phyloP scores from a whole-genome alignment of 129 eudicot genomes.

The Tanacetum coccineum region DNA sequence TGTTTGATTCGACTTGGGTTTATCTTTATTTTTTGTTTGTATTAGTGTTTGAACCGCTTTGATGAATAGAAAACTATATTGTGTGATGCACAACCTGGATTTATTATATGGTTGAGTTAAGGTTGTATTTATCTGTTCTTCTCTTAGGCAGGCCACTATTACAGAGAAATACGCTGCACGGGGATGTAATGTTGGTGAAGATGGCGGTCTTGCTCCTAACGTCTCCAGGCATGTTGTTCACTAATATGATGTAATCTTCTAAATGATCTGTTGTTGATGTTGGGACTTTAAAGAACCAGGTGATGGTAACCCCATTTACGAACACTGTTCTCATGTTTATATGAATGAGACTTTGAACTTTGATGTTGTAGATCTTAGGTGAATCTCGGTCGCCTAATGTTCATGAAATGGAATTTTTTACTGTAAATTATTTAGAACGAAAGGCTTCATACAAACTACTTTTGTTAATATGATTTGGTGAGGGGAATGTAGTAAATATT shows the following conservation, averaged over 20 bases:
- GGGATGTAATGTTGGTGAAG: conserved; percentile 92
- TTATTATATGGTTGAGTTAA: not conserved
- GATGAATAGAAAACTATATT: not conserved
- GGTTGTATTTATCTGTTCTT: conserved; percentile 4
- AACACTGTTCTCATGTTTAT: too few species aligned
- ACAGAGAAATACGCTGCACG: conserved; percentile 73
- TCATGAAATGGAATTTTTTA: too few species aligned
- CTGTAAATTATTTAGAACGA: too few species aligned
- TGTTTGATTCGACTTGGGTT: too few species aligned
- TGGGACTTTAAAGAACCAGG: conserved; percentile 33
- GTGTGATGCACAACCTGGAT: conserved; percentile 1
- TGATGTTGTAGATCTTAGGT: too few species aligned
- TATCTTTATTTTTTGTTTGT: too few species aligned
- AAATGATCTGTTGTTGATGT: conserved; percentile 22
- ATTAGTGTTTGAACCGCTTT: not conserved
- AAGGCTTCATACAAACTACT: too few species aligned
- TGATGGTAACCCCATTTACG: too few species aligned
- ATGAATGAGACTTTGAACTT: too few species aligned
- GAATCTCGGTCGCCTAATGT: too few species aligned
- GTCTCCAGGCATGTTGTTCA: conserved; percentile 68
- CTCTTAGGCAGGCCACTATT: conserved; percentile 66
- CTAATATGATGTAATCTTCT: conserved; percentile 10
- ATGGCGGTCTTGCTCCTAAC: conserved; percentile 95
- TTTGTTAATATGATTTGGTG: too few species aligned
- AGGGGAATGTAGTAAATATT: too few species aligned